phyloP scores from a whole-genome alignment of 805 yeast species.

The Wickerhamiella brachini region DNA sequence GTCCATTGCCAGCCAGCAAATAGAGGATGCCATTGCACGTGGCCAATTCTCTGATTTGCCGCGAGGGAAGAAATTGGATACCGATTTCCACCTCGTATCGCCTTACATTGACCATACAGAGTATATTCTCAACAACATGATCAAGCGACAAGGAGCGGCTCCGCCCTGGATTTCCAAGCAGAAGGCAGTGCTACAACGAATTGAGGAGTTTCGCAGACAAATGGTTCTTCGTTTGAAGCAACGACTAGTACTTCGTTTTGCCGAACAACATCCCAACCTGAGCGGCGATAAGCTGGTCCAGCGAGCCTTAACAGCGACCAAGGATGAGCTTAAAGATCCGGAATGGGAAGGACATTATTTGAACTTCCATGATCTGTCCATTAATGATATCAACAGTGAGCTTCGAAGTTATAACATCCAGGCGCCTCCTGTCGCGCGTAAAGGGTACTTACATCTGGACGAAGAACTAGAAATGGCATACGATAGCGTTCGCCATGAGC shows the following conservation, averaged over 20 bases:
- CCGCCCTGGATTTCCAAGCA: conserved; percentile 91
- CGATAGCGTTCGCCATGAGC: conserved; percentile 21
- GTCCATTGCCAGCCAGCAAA: conserved; percentile 59
- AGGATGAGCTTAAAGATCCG: conserved; percentile 2
- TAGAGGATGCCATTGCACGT: conserved; percentile 56
- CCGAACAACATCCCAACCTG: conserved; percentile 8
- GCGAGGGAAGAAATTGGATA: conserved; percentile 48
- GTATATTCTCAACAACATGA: conserved; percentile 64
- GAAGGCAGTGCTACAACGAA: conserved; percentile 36
- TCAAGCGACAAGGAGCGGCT: conserved; percentile 55
- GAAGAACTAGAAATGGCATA: conserved; percentile 33
- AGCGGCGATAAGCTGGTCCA: not conserved
- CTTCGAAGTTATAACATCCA: conserved; percentile 48
- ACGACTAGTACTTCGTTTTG: conserved; percentile 13
- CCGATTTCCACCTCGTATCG: conserved; percentile 17
- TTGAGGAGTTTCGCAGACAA: conserved; percentile 34
- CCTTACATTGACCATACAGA: conserved; percentile 56
- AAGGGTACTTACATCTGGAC: conserved; percentile 34
- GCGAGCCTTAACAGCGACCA: conserved; percentile 1
- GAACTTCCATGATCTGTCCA: conserved; percentile 24
- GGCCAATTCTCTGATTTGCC: conserved; percentile 55
- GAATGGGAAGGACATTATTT: conserved; percentile 30
- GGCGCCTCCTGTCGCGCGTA: conserved; percentile 48
- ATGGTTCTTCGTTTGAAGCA: conserved; percentile 19
- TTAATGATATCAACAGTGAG: conserved; percentile 33